Conservation (phyloP, 805 yeast species). For the Komagataella kurtzmanii region DNA sequence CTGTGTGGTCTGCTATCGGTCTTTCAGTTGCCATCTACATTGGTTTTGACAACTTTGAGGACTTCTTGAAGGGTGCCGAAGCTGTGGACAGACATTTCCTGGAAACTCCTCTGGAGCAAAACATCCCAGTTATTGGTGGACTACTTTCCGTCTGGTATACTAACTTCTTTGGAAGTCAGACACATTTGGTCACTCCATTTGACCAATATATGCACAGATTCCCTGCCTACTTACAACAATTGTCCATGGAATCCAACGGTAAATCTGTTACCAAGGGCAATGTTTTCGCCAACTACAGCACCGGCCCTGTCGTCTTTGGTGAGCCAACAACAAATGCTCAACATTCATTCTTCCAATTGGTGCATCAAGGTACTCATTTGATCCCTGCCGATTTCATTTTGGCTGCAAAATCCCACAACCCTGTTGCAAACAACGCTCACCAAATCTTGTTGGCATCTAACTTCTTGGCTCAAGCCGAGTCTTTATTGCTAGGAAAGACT, state of each 20-base stretch:
- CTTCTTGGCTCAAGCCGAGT: constrained; percentile 97
- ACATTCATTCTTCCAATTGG: constrained; percentile 98
- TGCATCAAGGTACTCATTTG: constrained; percentile 96
- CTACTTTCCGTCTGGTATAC: constrained; percentile 94
- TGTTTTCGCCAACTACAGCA: constrained; percentile 83
- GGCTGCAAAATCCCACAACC: constrained; percentile 97
- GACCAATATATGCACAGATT: constrained; percentile 98
- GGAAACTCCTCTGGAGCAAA: constrained; percentile 73
- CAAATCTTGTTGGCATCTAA: constrained; percentile 98
- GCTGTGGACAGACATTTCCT: constrained; percentile 89
- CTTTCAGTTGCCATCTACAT: constrained; percentile 88
- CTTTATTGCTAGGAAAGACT: constrained; percentile 91
- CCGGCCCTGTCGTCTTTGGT: constrained; percentile 92
- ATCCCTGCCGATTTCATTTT: constrained; percentile 94
- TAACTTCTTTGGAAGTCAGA: constrained; percentile 96
- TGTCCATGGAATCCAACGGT: constrained; percentile 98
- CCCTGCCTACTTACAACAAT: constrained; percentile 98
- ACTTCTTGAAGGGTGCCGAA: constrained; percentile 93
- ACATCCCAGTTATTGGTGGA: constrained; percentile 92
- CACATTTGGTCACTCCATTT: constrained; percentile 96
- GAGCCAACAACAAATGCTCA: constrained; percentile 99
- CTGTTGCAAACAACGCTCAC: constrained; percentile 85
- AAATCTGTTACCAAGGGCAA: constrained; percentile 92
- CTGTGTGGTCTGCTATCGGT: constrained; percentile 99
- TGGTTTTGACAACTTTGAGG: constrained; percentile 89